A percentile compares a stretch with the other conserved stretches of the same genome.
Conservation (phyloP, 257 asterid genomes). For the Jasminum sambac region DNA sequence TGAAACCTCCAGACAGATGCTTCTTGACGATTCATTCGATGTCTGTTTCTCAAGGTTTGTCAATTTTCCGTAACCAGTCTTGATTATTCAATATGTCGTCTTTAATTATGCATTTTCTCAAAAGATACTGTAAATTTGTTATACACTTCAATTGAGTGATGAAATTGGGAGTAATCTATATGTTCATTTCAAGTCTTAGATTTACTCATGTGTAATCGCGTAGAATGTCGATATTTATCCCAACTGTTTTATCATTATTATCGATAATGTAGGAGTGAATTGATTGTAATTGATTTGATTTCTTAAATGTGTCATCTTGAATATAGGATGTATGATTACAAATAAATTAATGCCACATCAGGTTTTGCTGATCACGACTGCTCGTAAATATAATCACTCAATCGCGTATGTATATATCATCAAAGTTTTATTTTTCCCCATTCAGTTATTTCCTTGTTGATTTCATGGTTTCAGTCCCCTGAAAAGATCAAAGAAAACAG, state of each 20-base stretch:
- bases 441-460: conserved; percentile 26
- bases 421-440: conserved; percentile 9
- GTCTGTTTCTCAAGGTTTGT: conserved; percentile 79
- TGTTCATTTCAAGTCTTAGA: neutral
- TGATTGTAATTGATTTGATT: too few species aligned
- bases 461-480: conserved; percentile 64
- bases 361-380: too few species aligned
- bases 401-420: too few species aligned
- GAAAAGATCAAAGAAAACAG: conserved; percentile 84
- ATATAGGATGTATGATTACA: too few species aligned
- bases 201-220: too few species aligned
- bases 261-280: too few species aligned
- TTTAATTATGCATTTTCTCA: neutral
- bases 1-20: conserved; percentile 90
- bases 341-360: too few species aligned
- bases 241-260: too few species aligned
- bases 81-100: neutral
- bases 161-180: neutral
- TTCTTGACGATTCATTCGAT: conserved; percentile 79
- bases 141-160: neutral
- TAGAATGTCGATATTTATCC: too few species aligned
- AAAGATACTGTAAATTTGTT: neutral
- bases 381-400: too few species aligned
- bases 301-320: too few species aligned
- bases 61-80: neutral